Base-by-base conservation (phyloP, 495 filamentous ascomycete species). In the Ascodesmis nigricans region DNA sequence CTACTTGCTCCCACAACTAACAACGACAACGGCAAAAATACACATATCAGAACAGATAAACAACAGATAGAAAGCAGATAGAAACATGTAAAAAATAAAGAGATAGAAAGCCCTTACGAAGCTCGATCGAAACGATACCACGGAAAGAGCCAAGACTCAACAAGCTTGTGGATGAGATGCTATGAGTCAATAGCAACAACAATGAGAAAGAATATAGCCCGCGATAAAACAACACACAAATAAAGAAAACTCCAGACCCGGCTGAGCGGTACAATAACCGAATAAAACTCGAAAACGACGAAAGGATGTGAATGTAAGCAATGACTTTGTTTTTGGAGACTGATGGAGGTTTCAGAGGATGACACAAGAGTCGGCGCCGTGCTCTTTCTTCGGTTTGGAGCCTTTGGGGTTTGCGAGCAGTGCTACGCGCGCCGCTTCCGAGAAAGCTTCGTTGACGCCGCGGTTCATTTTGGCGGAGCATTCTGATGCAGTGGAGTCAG, bases 401-500 rank as follows among this genome's bases (percentile, higher is more conserved):
- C 56, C 58, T 33, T 65, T 62, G 36, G 65, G 64, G 57, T 82
- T 91, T 25, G 93, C 87, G 15, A 75, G 75, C 17, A 97, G 60
- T 5, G 87, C 87, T n/a, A 95, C 87, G 47, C 91, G 74, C 28
- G 87, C 90, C 23, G 87, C 87, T 60, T 97, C 87, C 28, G 90
- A 93, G 53, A 97, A 97, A 21, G 87, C 90, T 55, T 97, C 87
- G 52, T 92, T 87, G 47, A 97, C 91, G 34, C 87, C 87, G 23
- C 87, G 66, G 57, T 97, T 97, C 53, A 81, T 74, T 64, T 92
- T 92, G 9, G 87, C 87, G 19, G 90, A 95, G 64, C 87, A 97
- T 60, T 97, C 87, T 73, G 42, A 39, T 34, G 8, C 17, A 19
- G n/a, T n/a, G n/a, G n/a, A 29, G 40, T 33, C 40, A 37, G 35